Evolutionary conservation across 805 yeast species (phyloP).

Genomic region (Metschnikowia anglica): DNA sequence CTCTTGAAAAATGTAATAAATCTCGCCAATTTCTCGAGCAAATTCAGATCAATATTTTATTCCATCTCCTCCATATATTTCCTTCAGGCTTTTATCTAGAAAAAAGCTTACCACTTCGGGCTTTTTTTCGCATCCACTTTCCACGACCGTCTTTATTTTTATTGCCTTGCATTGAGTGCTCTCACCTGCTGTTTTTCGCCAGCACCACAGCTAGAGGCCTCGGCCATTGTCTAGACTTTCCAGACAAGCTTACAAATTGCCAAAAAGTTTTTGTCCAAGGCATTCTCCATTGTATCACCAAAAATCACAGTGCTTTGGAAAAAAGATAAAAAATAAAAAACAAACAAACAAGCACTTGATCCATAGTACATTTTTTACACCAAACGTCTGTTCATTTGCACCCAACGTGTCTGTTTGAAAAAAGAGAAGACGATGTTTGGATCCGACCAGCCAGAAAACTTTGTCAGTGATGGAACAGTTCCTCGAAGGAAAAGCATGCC

Average conservation of each 20-base stretch:
- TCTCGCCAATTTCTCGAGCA: slow-evolving; percentile 3
- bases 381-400: slow-evolving; percentile 4
- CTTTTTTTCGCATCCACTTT: too few relatives aligned
- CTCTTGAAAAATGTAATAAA: slow-evolving; percentile 3
- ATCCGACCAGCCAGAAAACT: slow-evolving; percentile 3
- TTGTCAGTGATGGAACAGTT: background rate
- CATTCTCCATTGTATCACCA: background rate
- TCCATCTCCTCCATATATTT: background rate
- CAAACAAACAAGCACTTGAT: background rate
- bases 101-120: too few relatives aligned
- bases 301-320: too few relatives aligned
- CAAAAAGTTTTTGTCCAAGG: background rate
- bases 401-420: slow-evolving; percentile 1
- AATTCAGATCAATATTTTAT: background rate
- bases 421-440: slow-evolving; percentile 8
- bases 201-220: slow-evolving; percentile 14
- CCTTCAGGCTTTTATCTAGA: too few relatives aligned
- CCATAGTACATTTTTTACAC: background rate
- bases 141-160: background rate
- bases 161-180: slow-evolving; percentile 1
- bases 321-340: too few relatives aligned
- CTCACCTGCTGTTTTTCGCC: slow-evolving; percentile 13
- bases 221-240: slow-evolving; percentile 16
- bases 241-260: slow-evolving; percentile 9
- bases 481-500: slow-evolving; percentile 8